A percentile compares a stretch with the other conserved stretches of the same genome.
Conservation (phyloP, 768 basidiomycete species). For the Neoboletus magnificus region DNA sequence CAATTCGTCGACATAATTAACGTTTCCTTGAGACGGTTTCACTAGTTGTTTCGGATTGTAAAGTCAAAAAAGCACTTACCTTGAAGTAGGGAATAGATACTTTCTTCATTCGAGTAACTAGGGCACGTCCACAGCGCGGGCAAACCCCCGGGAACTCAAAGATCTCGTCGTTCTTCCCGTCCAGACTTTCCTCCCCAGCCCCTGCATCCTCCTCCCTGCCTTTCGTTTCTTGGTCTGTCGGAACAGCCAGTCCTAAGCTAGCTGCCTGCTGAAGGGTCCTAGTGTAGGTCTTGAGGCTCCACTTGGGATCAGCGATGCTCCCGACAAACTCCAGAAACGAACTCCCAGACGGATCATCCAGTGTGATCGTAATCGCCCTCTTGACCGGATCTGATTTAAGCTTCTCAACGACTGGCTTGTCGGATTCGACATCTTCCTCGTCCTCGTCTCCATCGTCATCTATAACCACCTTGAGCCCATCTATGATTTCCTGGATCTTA, state of each 20-base stretch:
- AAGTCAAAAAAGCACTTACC: slow-evolving; percentile 36
- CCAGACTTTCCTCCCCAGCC: slow-evolving; percentile 15
- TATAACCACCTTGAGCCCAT: slow-evolving; percentile 59
- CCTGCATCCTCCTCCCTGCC: background rate
- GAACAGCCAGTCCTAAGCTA: slow-evolving; percentile 64
- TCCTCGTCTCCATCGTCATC: slow-evolving; percentile 58
- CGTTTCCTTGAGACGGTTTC: slow-evolving; percentile 60
- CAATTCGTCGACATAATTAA: slow-evolving; percentile 99
- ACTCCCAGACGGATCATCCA: slow-evolving; percentile 95
- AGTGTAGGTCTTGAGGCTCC: slow-evolving; percentile 82
- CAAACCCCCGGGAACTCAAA: slow-evolving; percentile 85
- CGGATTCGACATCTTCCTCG: slow-evolving; percentile 27
- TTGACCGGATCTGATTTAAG: slow-evolving; percentile 51
- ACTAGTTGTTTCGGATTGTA: background rate
- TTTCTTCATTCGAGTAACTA: slow-evolving; percentile 93
- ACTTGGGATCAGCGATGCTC: slow-evolving; percentile 87
- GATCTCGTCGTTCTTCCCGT: slow-evolving; percentile 75
- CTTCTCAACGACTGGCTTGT: slow-evolving; percentile 29
- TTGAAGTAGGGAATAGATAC: slow-evolving; percentile 98
- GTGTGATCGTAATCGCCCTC: slow-evolving; percentile 70
- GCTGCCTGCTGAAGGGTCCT: slow-evolving; percentile 81
- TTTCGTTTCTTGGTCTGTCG: slow-evolving; percentile 37
- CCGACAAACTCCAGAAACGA: slow-evolving; percentile 93
- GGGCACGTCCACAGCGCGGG: slow-evolving; percentile 78
- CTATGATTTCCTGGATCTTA: slow-evolving; percentile 76